Percentiles rank a stretch among this genome's conserved stretches.
phyloP scores from a whole-genome alignment of 1,139 yeast genomes.

The Arxiozyma telluris region DNA sequence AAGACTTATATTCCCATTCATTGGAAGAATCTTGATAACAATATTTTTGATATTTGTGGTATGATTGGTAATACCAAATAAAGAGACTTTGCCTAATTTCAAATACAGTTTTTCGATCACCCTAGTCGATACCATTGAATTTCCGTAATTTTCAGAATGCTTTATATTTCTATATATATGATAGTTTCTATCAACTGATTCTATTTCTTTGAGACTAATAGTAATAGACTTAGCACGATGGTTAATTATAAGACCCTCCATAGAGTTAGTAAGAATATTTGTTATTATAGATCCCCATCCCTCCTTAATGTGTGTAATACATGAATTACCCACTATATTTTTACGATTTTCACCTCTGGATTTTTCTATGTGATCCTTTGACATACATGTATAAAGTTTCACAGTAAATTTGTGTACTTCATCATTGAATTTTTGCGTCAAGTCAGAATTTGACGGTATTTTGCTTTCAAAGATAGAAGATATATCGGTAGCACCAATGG shows the following conservation, averaged over 20 bases:
- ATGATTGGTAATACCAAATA: constrained; percentile 16
- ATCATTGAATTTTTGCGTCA: constrained; percentile 6
- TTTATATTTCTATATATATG: neutral
- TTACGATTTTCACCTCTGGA: neutral
- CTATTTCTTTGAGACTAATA: constrained; percentile 63
- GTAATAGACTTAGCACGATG: constrained; percentile 71
- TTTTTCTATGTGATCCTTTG: neutral
- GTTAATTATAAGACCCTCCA: constrained; percentile 70
- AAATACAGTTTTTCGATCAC: constrained; percentile 56
- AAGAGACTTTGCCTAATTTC: constrained; percentile 43
- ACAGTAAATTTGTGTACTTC: constrained; percentile 57
- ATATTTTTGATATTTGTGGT: constrained; percentile 31
- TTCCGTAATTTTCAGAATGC: neutral
- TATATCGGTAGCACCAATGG: constrained; percentile 83
- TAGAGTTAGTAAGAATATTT: constrained; percentile 68
- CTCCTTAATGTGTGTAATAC: constrained; percentile 23
- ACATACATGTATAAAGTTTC: constrained; percentile 45
- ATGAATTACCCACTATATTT: neutral
- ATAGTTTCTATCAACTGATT: neutral
- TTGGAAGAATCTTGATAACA: constrained; percentile 39
- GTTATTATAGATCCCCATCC: constrained; percentile 91
- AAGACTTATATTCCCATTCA: constrained; percentile 42
- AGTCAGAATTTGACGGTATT: constrained; percentile 34
- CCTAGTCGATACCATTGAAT: constrained; percentile 15
- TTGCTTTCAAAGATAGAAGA: constrained; percentile 66